A percentile compares a stretch with the other conserved stretches of the same genome.
phyloP scores from a whole-genome alignment of 306 rosid genomes.

The Trichosanthes truncata region DNA sequence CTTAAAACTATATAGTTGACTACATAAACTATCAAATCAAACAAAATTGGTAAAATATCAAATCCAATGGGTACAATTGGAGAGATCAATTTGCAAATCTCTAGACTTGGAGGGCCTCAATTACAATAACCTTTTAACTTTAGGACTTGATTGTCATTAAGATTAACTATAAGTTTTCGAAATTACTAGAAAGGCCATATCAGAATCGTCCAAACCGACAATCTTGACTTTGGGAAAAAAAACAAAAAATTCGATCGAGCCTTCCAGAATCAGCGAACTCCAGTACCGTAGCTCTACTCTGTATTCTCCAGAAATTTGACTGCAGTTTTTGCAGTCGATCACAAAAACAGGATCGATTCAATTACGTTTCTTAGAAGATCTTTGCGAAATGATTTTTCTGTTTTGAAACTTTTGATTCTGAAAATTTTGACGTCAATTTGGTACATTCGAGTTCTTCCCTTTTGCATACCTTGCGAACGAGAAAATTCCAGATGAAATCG shows the following conservation, averaged over 20 bases:
- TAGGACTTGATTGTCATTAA: neutral
- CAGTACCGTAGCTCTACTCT: neutral
- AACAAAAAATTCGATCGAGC: neutral
- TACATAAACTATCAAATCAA: too few relatives aligned
- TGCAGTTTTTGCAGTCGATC: neutral
- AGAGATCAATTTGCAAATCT: neutral
- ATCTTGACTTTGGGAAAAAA: neutral
- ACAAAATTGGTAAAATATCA: neutral
- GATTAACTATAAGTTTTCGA: neutral
- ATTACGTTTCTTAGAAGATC: neutral
- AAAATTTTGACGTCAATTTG: slow-evolving; percentile 10
- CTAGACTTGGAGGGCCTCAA: neutral
- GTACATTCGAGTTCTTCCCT: slow-evolving; percentile 19
- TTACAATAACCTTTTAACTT: neutral
- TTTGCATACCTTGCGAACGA: slow-evolving; percentile 24
- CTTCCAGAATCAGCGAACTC: neutral
- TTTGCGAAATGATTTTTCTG: neutral
- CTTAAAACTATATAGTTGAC: too few relatives aligned
- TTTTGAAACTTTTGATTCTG: neutral
- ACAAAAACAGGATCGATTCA: neutral
- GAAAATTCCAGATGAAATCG: slow-evolving; percentile 32
- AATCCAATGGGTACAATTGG: neutral
- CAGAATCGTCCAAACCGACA: slow-evolving; percentile 3
- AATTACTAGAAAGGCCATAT: neutral
- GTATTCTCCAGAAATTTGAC: neutral